A percentile compares a stretch with the other conserved stretches of the same genome.
Evolutionary conservation across 768 basidiomycete genomes (phyloP).

Genomic region (Fomitopsis serialis): DNA sequence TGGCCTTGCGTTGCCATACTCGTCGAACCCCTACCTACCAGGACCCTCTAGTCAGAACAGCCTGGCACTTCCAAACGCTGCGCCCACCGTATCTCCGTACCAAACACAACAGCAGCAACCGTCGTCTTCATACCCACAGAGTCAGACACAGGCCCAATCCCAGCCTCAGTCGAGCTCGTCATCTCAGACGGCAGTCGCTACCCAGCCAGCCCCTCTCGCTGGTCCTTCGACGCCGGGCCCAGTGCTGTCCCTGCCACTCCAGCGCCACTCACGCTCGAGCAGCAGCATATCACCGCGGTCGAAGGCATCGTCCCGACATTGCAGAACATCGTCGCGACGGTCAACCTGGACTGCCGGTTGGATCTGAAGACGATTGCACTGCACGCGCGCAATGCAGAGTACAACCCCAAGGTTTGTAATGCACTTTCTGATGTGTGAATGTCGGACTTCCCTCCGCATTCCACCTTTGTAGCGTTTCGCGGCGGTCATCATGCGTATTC

Average conservation of each 20-base stretch:
- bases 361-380: slow-evolving; percentile 98
- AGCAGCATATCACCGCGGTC: slow-evolving; percentile 93
- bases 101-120: slow-evolving; percentile 27
- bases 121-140: slow-evolving; percentile 3
- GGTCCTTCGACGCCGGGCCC: slow-evolving; percentile 53
- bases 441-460: slow-evolving; percentile 58
- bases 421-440: slow-evolving; percentile 36
- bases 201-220: slow-evolving; percentile 39
- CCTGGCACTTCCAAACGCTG: slow-evolving; percentile 47
- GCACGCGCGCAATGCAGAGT: slow-evolving; percentile 97
- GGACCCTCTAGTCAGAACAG: slow-evolving; percentile 27
- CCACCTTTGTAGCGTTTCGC: slow-evolving; percentile 89
- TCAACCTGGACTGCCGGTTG: slow-evolving; percentile 93
- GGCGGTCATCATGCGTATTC: slow-evolving; percentile 99
- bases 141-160: slow-evolving; percentile 22
- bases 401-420: slow-evolving; percentile 97
- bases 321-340: slow-evolving; percentile 99
- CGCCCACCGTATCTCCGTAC: slow-evolving; percentile 35
- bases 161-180: slow-evolving; percentile 21
- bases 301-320: slow-evolving; percentile 98
- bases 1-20: slow-evolving; percentile 52
- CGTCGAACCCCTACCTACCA: slow-evolving; percentile 39
- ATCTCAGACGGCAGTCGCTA: slow-evolving; percentile 14
- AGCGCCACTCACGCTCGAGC: slow-evolving; percentile 75
- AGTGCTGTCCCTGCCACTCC: slow-evolving; percentile 62